A percentile compares a stretch with the other conserved stretches of the same genome.
phyloP scores from a whole-genome alignment of 2,329 filamentous ascomycete genomes.

The Epichloe festucae region DNA sequence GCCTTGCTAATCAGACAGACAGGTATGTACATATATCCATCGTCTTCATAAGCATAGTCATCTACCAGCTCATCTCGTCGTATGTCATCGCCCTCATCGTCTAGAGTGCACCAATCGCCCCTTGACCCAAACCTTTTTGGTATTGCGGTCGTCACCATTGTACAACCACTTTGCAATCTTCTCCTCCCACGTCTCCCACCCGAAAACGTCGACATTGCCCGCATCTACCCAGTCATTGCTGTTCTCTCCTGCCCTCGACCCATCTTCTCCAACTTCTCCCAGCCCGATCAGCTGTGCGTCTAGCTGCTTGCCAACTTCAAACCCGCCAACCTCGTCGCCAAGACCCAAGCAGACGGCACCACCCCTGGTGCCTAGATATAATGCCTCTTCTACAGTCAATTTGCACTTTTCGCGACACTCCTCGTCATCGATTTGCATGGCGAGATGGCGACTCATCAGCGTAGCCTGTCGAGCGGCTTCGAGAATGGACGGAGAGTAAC shows the following conservation, averaged over 20 bases:
- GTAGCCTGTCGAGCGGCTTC: slow-evolving; percentile 73
- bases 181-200: slow-evolving; percentile 81
- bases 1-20: too few relatives aligned
- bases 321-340: slow-evolving; percentile 58
- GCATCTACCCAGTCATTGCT: slow-evolving; percentile 19
- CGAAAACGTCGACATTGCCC: slow-evolving; percentile 76
- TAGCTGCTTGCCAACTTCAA: slow-evolving; percentile 78
- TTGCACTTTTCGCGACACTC: slow-evolving; percentile 40
- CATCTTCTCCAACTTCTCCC: slow-evolving; percentile 31
- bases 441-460: slow-evolving; percentile 61
- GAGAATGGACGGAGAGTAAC: slow-evolving; percentile 69
- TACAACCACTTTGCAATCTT: slow-evolving; percentile 89
- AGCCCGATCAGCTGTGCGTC: slow-evolving; percentile 77
- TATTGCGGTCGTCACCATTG: slow-evolving; percentile 86
- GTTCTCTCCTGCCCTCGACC: slow-evolving; percentile 10
- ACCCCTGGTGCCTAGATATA: slow-evolving; percentile 80
- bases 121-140: slow-evolving; percentile 75
- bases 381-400: slow-evolving; percentile 69
- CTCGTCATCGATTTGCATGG: slow-evolving; percentile 33
- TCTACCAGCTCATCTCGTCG: background rate
- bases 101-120: slow-evolving; percentile 65
- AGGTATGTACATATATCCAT: too few relatives aligned
- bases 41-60: background rate
- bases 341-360: slow-evolving; percentile 74
- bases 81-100: background rate